phyloP scores from a whole-genome alignment of 2,329 filamentous ascomycete species.

The Colletotrichum abscissum region DNA sequence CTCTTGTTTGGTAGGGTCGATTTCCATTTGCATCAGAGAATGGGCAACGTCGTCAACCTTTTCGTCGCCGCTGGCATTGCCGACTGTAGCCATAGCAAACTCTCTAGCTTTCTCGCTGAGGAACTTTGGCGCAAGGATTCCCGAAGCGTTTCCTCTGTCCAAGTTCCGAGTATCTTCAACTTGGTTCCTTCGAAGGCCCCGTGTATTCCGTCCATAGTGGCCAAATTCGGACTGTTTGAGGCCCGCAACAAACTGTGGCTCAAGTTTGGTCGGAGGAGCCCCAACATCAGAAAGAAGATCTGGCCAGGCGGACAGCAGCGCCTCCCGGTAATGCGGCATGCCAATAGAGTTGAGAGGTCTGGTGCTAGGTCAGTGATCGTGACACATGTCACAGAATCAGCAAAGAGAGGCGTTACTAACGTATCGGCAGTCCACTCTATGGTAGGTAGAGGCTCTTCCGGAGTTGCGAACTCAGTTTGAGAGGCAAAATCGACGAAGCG shows the following conservation, averaged over 20 bases:
- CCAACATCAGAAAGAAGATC: constrained; percentile 88
- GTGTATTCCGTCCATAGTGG: constrained; percentile 81
- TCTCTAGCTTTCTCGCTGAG: constrained; percentile 92
- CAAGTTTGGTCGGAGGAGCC: constrained; percentile 81
- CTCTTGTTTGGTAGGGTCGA: constrained; percentile 82
- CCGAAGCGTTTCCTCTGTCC: constrained; percentile 69
- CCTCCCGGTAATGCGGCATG: constrained; percentile 93
- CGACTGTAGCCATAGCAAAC: constrained; percentile 58
- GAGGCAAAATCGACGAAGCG: constrained; percentile 87
- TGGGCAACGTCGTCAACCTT: constrained; percentile 69
- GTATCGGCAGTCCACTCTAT: constrained; percentile 79
- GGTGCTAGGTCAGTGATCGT: background rate
- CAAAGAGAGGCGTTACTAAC: constrained; percentile 54
- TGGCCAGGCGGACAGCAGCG: constrained; percentile 90
- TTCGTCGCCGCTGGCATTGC: constrained; percentile 54
- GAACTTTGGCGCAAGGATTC: constrained; percentile 85
- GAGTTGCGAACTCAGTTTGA: constrained; percentile 81
- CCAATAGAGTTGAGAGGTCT: constrained; percentile 85
- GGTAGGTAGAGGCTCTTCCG: constrained; percentile 65
- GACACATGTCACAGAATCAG: constrained; percentile 16
- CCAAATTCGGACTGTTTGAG: constrained; percentile 81
- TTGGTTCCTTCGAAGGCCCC: constrained; percentile 82
- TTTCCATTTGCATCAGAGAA: constrained; percentile 73
- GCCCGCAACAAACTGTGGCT: constrained; percentile 74
- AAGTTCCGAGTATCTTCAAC: constrained; percentile 78